phyloP scores from a whole-genome alignment of 441 rosid genomes.

The Omphalea diandra region DNA sequence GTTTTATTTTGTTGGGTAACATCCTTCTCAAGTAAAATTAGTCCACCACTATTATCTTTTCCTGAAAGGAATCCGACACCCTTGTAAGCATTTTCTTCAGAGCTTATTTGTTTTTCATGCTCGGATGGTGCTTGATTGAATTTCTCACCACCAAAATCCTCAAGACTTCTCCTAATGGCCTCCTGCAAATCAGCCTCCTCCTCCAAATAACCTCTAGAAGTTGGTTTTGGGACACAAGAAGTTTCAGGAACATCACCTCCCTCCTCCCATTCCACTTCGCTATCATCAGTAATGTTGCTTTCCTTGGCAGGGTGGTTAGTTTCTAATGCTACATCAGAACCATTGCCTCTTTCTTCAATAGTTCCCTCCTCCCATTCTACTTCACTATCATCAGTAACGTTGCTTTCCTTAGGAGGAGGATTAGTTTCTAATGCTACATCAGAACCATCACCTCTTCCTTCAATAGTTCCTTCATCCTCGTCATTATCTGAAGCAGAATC shows the following conservation, averaged over 20 bases:
- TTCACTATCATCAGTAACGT: slow-evolving; percentile 47
- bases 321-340: slow-evolving; percentile 32
- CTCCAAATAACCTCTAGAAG: slow-evolving; percentile 63
- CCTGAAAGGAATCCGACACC: slow-evolving; percentile 23
- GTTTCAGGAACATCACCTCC: slow-evolving; percentile 34
- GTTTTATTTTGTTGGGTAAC: slow-evolving; percentile 28
- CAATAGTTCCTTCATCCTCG: slow-evolving; percentile 60
- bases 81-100: slow-evolving; percentile 30
- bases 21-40: slow-evolving; percentile 26
- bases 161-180: slow-evolving; percentile 88
- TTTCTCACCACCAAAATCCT: slow-evolving; percentile 41
- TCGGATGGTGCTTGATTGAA: slow-evolving; percentile 24
- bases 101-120: slow-evolving; percentile 21
- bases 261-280: slow-evolving; percentile 79
- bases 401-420: slow-evolving; percentile 32
- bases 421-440: slow-evolving; percentile 34
- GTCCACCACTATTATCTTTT: slow-evolving; percentile 30
- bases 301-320: slow-evolving; percentile 34
- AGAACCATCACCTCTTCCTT: slow-evolving; percentile 30
- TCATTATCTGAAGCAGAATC: slow-evolving; percentile 63
- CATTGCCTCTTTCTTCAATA: slow-evolving; percentile 30
- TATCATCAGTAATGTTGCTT: slow-evolving; percentile 41
- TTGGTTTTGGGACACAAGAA: slow-evolving; percentile 27
- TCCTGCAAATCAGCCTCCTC: slow-evolving; percentile 87
- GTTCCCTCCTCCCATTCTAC: slow-evolving; percentile 73